Percentiles rank a stretch among this genome's conserved stretches.
phyloP scores from a whole-genome alignment of 805 yeast species.

The Yarrowia yakushimensis region DNA sequence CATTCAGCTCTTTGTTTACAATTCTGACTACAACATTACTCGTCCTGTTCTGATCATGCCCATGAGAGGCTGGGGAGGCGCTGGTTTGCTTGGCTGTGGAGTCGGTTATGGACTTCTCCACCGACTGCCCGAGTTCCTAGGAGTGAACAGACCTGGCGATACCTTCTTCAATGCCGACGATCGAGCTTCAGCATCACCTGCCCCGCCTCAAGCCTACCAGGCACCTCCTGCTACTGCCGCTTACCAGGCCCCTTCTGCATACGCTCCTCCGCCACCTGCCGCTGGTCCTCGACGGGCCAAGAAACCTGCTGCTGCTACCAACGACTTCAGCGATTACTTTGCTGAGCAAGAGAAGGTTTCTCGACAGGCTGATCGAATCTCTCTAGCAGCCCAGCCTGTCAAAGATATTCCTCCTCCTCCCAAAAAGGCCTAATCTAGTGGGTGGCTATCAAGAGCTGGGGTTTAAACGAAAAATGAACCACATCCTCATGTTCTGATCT shows the following conservation, averaged over 20 bases:
- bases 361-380: constrained; percentile 30
- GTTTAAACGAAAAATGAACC: neutral
- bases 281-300: constrained; percentile 1
- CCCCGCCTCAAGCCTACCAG: constrained; percentile 3
- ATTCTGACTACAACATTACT: constrained; percentile 78
- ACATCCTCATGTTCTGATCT: neutral
- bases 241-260: constrained; percentile 15
- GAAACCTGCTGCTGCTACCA: constrained; percentile 26
- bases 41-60: constrained; percentile 84
- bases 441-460: neutral
- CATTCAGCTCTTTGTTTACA: constrained; percentile 70
- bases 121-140: constrained; percentile 63
- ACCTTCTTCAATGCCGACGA: constrained; percentile 40
- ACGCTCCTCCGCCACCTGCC: neutral
- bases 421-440: constrained; percentile 3
- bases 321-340: constrained; percentile 31
- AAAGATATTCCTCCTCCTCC: constrained; percentile 35
- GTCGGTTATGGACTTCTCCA: constrained; percentile 92
- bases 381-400: constrained; percentile 9
- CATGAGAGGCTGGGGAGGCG: constrained; percentile 73
- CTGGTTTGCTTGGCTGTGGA: constrained; percentile 85
- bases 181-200: constrained; percentile 16
- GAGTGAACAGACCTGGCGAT: constrained; percentile 42
- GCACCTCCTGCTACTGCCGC: constrained; percentile 10
- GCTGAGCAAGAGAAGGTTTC: constrained; percentile 33